Percentiles rank a stretch among this genome's conserved stretches.
phyloP scores from a whole-genome alignment of 352 stramenopile species.

The Sclerospora graminicola region DNA sequence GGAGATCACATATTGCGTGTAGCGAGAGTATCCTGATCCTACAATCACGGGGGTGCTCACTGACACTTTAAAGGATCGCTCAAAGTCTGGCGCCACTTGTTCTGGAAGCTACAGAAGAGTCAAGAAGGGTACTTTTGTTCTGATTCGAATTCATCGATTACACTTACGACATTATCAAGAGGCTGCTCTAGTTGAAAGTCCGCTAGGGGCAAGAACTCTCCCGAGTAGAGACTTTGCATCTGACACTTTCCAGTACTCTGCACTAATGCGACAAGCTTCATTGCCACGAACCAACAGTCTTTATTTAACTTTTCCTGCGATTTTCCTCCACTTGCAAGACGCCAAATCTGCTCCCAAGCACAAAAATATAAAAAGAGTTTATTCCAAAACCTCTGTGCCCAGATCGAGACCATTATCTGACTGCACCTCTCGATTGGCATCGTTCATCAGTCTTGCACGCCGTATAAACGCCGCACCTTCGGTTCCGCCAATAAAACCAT shows the following conservation, averaged over 20 bases:
- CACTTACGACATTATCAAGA: constrained; percentile 62
- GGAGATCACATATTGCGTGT: constrained; percentile 84
- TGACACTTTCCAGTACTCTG: constrained; percentile 77
- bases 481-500: constrained; percentile 62
- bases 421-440: constrained; percentile 71
- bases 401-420: not conserved
- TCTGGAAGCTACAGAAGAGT: constrained; percentile 37
- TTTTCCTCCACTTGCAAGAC: constrained; percentile 78
- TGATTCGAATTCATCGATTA: no score
- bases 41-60: constrained; percentile 77
- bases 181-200: constrained; percentile 76
- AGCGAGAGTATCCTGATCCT: constrained; percentile 69
- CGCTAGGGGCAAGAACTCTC: constrained; percentile 50
- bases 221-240: constrained; percentile 74
- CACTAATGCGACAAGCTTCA: constrained; percentile 84
- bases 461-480: constrained; percentile 79
- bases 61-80: constrained; percentile 53
- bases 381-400: not conserved
- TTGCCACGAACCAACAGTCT: constrained; percentile 85
- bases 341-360: constrained; percentile 55
- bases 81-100: constrained; percentile 26
- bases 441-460: constrained; percentile 64
- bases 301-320: constrained; percentile 82
- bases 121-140: no score
- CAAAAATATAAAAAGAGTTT: not conserved